Percentiles rank a stretch among this genome's conserved stretches.
phyloP scores from a whole-genome alignment of 31 red algal genomes.

The Odonthalia washingtoniensis region DNA sequence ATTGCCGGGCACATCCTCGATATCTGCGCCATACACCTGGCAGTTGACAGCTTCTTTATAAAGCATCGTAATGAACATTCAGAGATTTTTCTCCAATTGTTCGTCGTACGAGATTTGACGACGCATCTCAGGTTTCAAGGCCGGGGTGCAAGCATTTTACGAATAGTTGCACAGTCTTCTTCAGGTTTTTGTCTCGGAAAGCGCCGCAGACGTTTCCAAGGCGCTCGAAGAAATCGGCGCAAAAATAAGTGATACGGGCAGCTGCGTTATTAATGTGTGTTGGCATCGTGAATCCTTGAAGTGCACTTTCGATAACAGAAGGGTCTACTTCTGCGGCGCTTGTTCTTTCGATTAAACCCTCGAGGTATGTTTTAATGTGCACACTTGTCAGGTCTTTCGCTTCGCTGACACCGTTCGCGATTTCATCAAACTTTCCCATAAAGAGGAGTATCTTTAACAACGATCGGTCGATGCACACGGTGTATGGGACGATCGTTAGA shows the following conservation, averaged over 20 bases:
- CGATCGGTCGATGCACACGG: neutral
- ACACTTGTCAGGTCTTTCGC: too few species aligned
- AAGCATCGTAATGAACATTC: slow-evolving; percentile 34
- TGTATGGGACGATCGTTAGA: neutral
- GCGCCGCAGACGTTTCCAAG: too few species aligned
- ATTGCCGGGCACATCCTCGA: neutral
- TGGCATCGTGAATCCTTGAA: too few species aligned
- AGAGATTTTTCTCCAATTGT: slow-evolving; percentile 34
- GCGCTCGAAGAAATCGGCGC: slow-evolving; percentile 60
- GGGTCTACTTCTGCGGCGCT: too few species aligned
- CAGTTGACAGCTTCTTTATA: slow-evolving; percentile 42
- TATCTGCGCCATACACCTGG: slow-evolving; percentile 30
- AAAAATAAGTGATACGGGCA: slow-evolving; percentile 30
- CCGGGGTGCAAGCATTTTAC: slow-evolving; percentile 18
- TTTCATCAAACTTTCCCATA: slow-evolving; percentile 1
- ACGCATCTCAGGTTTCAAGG: slow-evolving; percentile 41
- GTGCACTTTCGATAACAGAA: too few species aligned
- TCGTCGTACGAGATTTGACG: slow-evolving; percentile 24
- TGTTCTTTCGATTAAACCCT: too few species aligned
- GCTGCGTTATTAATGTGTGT: too few species aligned
- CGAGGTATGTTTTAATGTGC: too few species aligned
- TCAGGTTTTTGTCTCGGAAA: slow-evolving; percentile 48
- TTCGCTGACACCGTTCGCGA: neutral
- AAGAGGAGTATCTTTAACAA: slow-evolving; percentile 7
- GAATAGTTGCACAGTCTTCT: slow-evolving; percentile 31